A percentile compares a stretch with the other conserved stretches of the same genome.
Conservation (phyloP, 805 yeast species). For the Candida alai region DNA sequence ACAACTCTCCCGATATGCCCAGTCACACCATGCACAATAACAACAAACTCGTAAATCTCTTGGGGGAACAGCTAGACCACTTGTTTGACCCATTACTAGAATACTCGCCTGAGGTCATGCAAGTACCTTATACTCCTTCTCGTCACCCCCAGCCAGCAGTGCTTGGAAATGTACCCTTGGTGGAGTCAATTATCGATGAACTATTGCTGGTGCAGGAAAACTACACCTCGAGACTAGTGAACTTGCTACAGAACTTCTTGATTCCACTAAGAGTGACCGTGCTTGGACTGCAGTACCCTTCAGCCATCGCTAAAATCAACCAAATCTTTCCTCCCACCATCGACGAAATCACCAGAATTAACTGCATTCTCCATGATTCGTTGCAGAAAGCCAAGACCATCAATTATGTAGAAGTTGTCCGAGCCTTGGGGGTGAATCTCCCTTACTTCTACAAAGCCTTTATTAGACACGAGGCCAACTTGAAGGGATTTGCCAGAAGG, state of each 20-base stretch:
- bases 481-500: conserved; percentile 56
- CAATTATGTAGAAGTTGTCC: conserved; percentile 74
- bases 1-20: conserved; percentile 8
- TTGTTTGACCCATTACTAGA: conserved; percentile 86
- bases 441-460: conserved; percentile 93
- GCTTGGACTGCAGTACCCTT: conserved; percentile 18
- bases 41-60: conserved; percentile 66
- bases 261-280: conserved; percentile 75
- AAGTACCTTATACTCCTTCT: conserved; percentile 55
- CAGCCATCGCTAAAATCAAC: conserved; percentile 57
- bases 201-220: conserved; percentile 68
- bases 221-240: conserved; percentile 67
- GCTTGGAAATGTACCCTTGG: conserved; percentile 22
- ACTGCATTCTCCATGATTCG: conserved; percentile 78
- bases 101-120: conserved; percentile 88
- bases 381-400: conserved; percentile 59
- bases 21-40: conserved; percentile 58
- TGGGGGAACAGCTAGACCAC: conserved; percentile 86
- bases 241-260: conserved; percentile 71
- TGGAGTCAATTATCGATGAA: conserved; percentile 60
- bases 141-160: conserved; percentile 11
- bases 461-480: conserved; percentile 91
- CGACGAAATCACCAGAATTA: conserved; percentile 88
- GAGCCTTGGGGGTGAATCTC: conserved; percentile 75
- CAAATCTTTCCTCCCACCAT: conserved; percentile 90